These are phyloP conservation scores for Colletotrichum viniferum DNA, from an alignment of 2,329 filamentous ascomycete species.

Conservation along the genomic window DNA sequence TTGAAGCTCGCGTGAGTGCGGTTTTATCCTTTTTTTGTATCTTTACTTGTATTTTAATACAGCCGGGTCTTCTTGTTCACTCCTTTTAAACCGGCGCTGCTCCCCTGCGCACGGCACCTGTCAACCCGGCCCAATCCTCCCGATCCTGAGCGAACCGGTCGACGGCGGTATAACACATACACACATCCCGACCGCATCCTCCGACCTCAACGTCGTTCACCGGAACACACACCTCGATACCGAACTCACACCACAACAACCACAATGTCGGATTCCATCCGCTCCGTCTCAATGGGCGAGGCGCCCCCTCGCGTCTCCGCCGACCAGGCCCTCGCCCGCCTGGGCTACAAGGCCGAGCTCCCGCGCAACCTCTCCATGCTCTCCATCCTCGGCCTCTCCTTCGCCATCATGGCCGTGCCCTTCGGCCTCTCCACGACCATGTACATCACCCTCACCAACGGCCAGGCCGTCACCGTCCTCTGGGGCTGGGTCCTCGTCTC, in stretches of 20 bases:
- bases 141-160: neutral
- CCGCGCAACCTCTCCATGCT: conserved; percentile 54
- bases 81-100: neutral
- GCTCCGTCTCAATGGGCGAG: conserved; percentile 4
- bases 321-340: conserved; percentile 39
- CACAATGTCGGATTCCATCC: neutral
- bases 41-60: neutral
- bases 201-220: neutral
- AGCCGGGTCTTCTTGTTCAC: neutral
- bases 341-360: conserved; percentile 54
- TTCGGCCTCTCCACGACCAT: conserved; percentile 72
- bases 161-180: neutral
- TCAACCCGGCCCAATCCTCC: neutral
- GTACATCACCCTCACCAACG: conserved; percentile 70
- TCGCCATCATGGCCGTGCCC: conserved; percentile 77
- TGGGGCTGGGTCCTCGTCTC: conserved; percentile 74
- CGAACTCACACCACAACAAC: neutral
- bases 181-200: neutral
- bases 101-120: neutral
- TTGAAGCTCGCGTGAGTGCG: neutral
- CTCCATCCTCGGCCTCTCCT: conserved; percentile 69
- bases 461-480: conserved; percentile 70
- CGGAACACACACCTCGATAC: neutral
- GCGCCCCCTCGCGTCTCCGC: conserved; percentile 5
- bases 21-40: neutral